Evolutionary conservation across 2,329 filamentous ascomycete species (phyloP).

Genomic region (Apiospora koreana): DNA sequence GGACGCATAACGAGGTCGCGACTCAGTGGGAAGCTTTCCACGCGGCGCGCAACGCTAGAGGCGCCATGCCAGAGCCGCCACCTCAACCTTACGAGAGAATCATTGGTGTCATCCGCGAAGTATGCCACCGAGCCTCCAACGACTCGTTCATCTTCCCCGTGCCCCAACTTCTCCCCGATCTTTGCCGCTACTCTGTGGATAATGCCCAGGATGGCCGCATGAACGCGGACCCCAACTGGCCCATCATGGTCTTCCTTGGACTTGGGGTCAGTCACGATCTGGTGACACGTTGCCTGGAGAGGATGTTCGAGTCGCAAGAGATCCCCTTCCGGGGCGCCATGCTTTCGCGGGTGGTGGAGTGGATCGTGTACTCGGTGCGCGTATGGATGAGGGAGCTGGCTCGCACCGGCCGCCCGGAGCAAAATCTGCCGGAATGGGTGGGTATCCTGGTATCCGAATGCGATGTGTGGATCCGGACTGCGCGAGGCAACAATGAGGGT

Average conservation of each 20-base stretch:
- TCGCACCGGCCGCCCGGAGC: slow-evolving; percentile 30
- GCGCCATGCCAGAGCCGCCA: slow-evolving; percentile 36
- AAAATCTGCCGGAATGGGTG: slow-evolving; percentile 31
- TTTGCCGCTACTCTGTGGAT: slow-evolving; percentile 64
- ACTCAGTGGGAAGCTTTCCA: slow-evolving; percentile 40
- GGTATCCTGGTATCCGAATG: slow-evolving; percentile 47
- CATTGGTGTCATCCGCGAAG: slow-evolving; percentile 62
- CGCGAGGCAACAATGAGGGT: slow-evolving; percentile 40
- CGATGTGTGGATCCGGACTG: slow-evolving; percentile 46
- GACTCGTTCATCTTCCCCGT: slow-evolving; percentile 70
- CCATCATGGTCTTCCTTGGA: slow-evolving; percentile 55
- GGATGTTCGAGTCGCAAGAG: slow-evolving; percentile 59
- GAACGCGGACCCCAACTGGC: slow-evolving; percentile 59
- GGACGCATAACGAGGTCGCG: slow-evolving; percentile 61
- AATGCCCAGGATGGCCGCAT: slow-evolving; percentile 60
- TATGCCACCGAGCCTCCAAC: slow-evolving; percentile 64
- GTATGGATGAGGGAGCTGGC: slow-evolving; percentile 46
- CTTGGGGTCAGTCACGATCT: slow-evolving; percentile 59
- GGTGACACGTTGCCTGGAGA: slow-evolving; percentile 57
- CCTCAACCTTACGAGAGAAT: slow-evolving; percentile 71
- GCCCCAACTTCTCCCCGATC: slow-evolving; percentile 58
- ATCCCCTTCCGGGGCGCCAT: slow-evolving; percentile 56
- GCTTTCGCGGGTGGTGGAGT: slow-evolving; percentile 54
- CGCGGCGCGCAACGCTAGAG: slow-evolving; percentile 42
- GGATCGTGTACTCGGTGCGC: slow-evolving; percentile 51